A percentile compares a stretch with the other conserved stretches of the same genome.
phyloP scores from a whole-genome alignment of 2,329 filamentous ascomycete species.

The Ceratocystis alfenasii region DNA sequence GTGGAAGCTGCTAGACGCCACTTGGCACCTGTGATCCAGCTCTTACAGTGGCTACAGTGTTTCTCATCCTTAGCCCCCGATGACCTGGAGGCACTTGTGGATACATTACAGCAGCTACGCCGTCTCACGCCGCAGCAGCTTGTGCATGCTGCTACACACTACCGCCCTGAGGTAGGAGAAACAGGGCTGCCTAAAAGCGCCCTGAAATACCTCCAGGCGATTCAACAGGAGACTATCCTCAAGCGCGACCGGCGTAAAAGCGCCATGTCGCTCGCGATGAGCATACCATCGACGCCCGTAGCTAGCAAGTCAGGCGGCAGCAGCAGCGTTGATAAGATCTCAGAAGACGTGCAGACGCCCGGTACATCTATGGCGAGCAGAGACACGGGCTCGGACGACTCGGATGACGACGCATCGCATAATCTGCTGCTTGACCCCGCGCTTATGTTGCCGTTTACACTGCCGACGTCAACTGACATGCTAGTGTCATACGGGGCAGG shows the following conservation, averaged over 20 bases:
- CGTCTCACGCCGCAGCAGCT: constrained; percentile 76
- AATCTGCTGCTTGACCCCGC: constrained; percentile 77
- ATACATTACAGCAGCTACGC: constrained; percentile 79
- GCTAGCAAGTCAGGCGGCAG: constrained; percentile 27
- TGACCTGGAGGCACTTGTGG: constrained; percentile 76
- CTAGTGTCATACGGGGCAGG: constrained; percentile 88
- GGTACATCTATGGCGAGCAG: constrained; percentile 13
- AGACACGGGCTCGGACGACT: constrained; percentile 27
- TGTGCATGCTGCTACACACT: constrained; percentile 83
- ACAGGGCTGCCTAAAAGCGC: constrained; percentile 81
- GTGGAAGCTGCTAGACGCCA: constrained; percentile 74
- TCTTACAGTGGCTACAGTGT: constrained; percentile 94
- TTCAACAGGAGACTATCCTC: constrained; percentile 61
- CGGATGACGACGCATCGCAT: constrained; percentile 53
- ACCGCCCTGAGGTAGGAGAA: constrained; percentile 88
- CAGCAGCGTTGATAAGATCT: constrained; percentile 31
- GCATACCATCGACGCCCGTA: constrained; percentile 36
- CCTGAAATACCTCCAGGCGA: constrained; percentile 68
- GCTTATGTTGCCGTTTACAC: constrained; percentile 84
- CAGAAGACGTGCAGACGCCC: constrained; percentile 19
- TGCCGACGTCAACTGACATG: constrained; percentile 96
- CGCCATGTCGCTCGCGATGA: constrained; percentile 35
- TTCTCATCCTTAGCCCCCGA: constrained; percentile 82
- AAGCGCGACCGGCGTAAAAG: constrained; percentile 45
- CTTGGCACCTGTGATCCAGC: constrained; percentile 78